Base-by-base conservation (phyloP, 164 flowering plant species). In the Tetracentron sinense region DNA sequence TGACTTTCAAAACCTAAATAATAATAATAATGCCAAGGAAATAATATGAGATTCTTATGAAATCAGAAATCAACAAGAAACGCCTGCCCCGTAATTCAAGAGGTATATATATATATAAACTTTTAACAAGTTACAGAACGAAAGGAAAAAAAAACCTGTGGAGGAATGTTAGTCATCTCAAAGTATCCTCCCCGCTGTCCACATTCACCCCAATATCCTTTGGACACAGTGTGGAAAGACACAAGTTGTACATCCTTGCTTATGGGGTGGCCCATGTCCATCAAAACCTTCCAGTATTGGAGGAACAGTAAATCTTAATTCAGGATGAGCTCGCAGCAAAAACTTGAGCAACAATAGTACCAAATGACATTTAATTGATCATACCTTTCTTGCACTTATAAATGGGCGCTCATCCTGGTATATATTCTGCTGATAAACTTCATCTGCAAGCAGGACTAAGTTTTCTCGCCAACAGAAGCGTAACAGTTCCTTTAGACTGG, bases 141-240 rank as follows among this genome's bases (percentile, higher is more conserved):
- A 48, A 31, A 52, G 71, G 67, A 69, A 94, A 47, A 30, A 51
- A 70, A 68, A 69, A 94, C 98, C 95, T 74, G 31, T 21, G 93
- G 89, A 72, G 95, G 86, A 76, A 94, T 83, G 70, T 94, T 94
- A 4, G 96, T 89, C 99, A 94, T 94, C 81, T 94, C 99, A 73
- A 94, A 94, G 79, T 89, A 94, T 54, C 95, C 97, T 65, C 99
- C 97, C 2, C 96, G 85, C 68, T 94, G 99, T 57, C 99, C 99
- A 70, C 97, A 91, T 79, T 94, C 99, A 55, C 99, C 99, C 86
- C 88, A 91, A 59, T 83, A 89, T 54, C 99, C 99, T 79, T 94
- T 94, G 21, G 99, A 94, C n/a, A 94, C 97, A 1, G 94, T 86
- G 85, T 94, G 99, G 77, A 84, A 94, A 28, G 97, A 91, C 46